Evolutionary conservation across 257 asterid genomes (phyloP).

Genomic region (Ehretia macrophylla): DNA sequence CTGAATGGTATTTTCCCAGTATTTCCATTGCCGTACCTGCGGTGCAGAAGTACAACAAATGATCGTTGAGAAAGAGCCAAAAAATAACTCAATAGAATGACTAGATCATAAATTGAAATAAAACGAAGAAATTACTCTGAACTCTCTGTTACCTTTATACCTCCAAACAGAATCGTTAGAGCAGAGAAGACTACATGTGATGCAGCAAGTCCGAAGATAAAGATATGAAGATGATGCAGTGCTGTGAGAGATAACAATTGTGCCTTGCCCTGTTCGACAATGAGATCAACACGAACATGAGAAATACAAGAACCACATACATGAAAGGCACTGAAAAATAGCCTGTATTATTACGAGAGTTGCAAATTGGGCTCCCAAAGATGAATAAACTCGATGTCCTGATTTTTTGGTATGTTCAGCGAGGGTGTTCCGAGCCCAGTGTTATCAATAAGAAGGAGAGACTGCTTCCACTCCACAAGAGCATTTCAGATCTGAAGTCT

Average conservation of each 20-base stretch:
- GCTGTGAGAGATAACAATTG: constrained; percentile 35
- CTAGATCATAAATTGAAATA: background rate
- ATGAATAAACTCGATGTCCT: no score
- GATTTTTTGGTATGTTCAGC: no score
- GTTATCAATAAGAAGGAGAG: no score
- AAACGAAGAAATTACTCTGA: background rate
- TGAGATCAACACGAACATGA: no score
- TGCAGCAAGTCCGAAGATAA: constrained; percentile 36
- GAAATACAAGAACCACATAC: background rate
- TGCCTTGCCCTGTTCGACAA: constrained; percentile 27
- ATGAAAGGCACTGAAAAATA: no score
- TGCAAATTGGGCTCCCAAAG: no score
- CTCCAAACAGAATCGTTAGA: constrained; percentile 30
- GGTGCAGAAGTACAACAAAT: constrained; percentile 1
- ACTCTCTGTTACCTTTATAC: constrained; percentile 25
- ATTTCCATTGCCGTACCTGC: constrained; percentile 37
- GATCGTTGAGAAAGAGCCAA: no score
- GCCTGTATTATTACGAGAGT: no score
- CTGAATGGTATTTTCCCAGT: constrained; percentile 34
- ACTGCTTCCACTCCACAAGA: no score
- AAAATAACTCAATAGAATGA: background rate
- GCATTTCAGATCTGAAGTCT: no score
- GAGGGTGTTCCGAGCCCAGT: no score
- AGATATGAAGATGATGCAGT: constrained; percentile 41
- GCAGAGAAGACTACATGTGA: constrained; percentile 34